phyloP scores from a whole-genome alignment of 2,329 filamentous ascomycete species.

The Colletotrichum australisinense region DNA sequence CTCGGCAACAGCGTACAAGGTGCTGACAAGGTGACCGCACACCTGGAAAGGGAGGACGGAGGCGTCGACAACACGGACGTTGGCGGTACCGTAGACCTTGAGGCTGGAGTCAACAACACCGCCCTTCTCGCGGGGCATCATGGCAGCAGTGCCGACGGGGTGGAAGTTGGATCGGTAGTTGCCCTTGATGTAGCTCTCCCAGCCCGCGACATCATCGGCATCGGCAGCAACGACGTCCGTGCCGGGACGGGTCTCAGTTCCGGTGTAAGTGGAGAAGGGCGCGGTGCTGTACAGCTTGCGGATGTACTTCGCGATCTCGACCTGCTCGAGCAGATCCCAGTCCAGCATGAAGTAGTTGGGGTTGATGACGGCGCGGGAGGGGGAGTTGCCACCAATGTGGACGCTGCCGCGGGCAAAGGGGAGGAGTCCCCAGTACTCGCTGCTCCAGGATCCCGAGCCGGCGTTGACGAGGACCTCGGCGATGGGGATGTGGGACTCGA shows the following conservation, averaged over 20 bases:
- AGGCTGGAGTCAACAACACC: conserved; percentile 60
- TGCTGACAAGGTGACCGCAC: conserved; percentile 61
- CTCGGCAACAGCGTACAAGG: conserved; percentile 65
- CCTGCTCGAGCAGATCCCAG: conserved; percentile 47
- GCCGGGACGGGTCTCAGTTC: conserved; percentile 37
- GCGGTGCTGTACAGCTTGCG: conserved; percentile 45
- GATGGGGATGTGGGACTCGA: conserved; percentile 55
- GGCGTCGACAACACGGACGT: conserved; percentile 61
- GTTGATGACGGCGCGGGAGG: conserved; percentile 49
- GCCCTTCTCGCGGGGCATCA: conserved; percentile 60
- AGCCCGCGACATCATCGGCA: conserved; percentile 39
- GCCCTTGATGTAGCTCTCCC: conserved; percentile 20
- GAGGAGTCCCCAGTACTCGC: conserved; percentile 51
- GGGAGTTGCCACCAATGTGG: conserved; percentile 48
- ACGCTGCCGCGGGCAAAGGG: conserved; percentile 54
- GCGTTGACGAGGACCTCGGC: conserved; percentile 57
- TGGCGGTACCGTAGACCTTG: conserved; percentile 61
- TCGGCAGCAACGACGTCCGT: conserved; percentile 41
- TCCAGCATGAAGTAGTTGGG: conserved; percentile 49
- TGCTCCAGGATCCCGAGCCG: conserved; percentile 45
- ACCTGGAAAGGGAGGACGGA: conserved; percentile 60
- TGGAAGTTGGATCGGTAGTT: conserved; percentile 51
- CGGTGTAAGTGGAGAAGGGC: conserved; percentile 40
- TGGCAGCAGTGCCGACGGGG: conserved; percentile 59
- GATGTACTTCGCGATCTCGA: conserved; percentile 43